Evolutionary conservation across 768 basidiomycete genomes (phyloP), one percentile per base, ranked within the genome.

Genomic region (Lactarius indigo): DNA sequence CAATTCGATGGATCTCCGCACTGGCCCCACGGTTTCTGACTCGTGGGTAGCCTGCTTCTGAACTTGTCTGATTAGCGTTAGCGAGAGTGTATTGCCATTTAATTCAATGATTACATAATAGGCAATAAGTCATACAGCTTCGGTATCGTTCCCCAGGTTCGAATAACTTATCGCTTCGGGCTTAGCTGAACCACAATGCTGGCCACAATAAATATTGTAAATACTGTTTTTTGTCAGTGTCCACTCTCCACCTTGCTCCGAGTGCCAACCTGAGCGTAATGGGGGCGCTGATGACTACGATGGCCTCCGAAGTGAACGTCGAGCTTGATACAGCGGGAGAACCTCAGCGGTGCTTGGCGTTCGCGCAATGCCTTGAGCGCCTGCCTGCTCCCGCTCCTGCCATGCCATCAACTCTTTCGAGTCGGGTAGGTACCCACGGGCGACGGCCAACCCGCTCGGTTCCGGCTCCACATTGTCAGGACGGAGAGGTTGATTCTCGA

Each of bases 341-440:
- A 13, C 13, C 28, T 39, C 37, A 18, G 15, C 17, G 23, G 20
- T 17, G 10, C 7, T 7, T 3, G 60, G 1, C 31, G 47, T 26
- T 33, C n/a, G 9, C 6, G 44, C n/a, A n/a, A 12, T 0, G 5
- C n/a, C 20, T 26, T 15, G 18, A 31, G 13, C 20, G 1, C 12
- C 13, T 10, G 28, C 15, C 57, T n/a, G 33, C n/a, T 39, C 37
- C 41, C 42, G 39, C 62, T 15, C 54, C 39, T 31, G 26, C 12
- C 37, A 31, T 54, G 61, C 39, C 20, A 41, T 33, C 62, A 28
- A 23, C 28, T 30, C 62, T 31, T 63, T 57, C 62, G 62, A 63
- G 12, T 42, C 39, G 18, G 30, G 12, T 28, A 63, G n/a, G 55
- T 63, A 63, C 20, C 54, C 62, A 26, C 12, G 54, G 37, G 54